Percentiles rank a stretch among this genome's conserved stretches.
These are phyloP conservation scores for Penicillium tannophilum DNA, from an alignment of 495 filamentous ascomycete genomes.

Conservation along the genomic window DNA sequence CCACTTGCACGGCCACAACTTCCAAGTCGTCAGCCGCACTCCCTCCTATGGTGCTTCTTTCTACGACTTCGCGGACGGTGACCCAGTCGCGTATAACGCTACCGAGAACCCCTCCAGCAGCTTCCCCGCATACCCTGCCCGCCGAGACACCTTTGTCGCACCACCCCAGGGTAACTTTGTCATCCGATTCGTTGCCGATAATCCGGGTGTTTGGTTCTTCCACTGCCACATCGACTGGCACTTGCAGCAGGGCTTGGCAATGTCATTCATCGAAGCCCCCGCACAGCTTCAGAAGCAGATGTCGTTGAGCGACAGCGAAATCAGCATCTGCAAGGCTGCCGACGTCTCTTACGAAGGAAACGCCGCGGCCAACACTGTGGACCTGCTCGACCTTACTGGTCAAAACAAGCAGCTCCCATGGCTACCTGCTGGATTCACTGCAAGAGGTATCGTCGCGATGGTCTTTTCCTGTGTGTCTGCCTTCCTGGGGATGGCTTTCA, in stretches of 20 bases:
- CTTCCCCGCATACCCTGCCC: slow-evolving; percentile 48
- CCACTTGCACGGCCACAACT: slow-evolving; percentile 86
- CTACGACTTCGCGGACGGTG: slow-evolving; percentile 33
- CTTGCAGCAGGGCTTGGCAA: slow-evolving; percentile 44
- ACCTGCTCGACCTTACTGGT: slow-evolving; percentile 67
- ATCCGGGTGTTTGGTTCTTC: slow-evolving; percentile 61
- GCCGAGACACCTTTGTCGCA: slow-evolving; percentile 59
- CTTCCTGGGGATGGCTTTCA: slow-evolving; percentile 65
- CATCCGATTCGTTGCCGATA: slow-evolving; percentile 65
- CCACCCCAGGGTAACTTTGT: slow-evolving; percentile 60
- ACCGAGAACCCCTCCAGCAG: slow-evolving; percentile 30
- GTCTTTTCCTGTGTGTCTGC: slow-evolving; percentile 72
- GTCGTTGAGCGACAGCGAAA: not conserved
- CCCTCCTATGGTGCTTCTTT: slow-evolving; percentile 44
- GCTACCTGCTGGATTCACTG: slow-evolving; percentile 72
- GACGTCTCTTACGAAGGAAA: slow-evolving; percentile 59
- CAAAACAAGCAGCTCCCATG: slow-evolving; percentile 55
- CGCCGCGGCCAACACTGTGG: slow-evolving; percentile 67
- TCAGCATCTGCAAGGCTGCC: not conserved
- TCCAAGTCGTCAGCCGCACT: slow-evolving; percentile 64
- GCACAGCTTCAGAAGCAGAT: slow-evolving; percentile 56
- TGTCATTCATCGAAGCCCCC: slow-evolving; percentile 58
- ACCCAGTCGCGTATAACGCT: slow-evolving; percentile 45
- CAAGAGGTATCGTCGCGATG: slow-evolving; percentile 71
- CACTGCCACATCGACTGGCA: slow-evolving; percentile 76